phyloP scores from a whole-genome alignment of 306 rosid species.

The Fragaria iinumae region DNA sequence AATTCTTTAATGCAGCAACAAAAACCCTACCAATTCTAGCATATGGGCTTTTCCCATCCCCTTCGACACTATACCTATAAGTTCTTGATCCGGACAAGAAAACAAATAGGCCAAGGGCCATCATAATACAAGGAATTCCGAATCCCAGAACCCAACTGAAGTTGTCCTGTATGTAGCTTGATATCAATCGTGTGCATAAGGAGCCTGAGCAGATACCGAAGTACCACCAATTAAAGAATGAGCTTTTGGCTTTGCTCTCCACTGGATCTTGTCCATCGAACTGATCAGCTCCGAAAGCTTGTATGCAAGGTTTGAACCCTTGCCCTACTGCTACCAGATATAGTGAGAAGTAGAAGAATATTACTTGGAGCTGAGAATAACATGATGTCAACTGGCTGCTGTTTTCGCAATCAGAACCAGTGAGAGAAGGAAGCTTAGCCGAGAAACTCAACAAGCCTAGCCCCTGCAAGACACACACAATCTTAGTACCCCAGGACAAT shows the following conservation, averaged over 20 bases:
- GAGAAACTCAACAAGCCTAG: constrained; percentile 55
- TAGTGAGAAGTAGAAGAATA: constrained; percentile 50
- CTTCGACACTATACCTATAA: constrained; percentile 11
- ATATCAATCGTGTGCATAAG: constrained; percentile 28
- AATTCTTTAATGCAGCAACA: constrained; percentile 26
- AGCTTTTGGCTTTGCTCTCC: constrained; percentile 54
- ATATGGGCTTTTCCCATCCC: constrained; percentile 25
- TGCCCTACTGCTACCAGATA: constrained; percentile 56
- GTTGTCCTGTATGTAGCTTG: constrained; percentile 39
- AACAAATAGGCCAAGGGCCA: constrained; percentile 13
- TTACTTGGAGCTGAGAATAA: constrained; percentile 35
- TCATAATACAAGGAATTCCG: constrained; percentile 25
- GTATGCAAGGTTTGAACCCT: constrained; percentile 66
- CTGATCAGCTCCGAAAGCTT: constrained; percentile 70
- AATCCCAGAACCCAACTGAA: constrained; percentile 30
- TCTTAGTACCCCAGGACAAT: not conserved
- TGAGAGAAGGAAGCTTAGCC: constrained; percentile 45
- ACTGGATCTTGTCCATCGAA: constrained; percentile 51
- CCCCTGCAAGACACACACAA: constrained; percentile 38
- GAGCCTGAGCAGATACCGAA: constrained; percentile 38
- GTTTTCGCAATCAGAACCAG: constrained; percentile 29
- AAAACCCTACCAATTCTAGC: constrained; percentile 42
- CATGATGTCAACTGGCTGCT: constrained; percentile 18
- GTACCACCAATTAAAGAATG: constrained; percentile 80
- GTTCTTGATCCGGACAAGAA: constrained; percentile 20